Evolutionary conservation across 2,329 filamentous ascomycete species (phyloP), one percentile per base, ranked within the genome.

Genomic region (Fusarium oxysporum): DNA sequence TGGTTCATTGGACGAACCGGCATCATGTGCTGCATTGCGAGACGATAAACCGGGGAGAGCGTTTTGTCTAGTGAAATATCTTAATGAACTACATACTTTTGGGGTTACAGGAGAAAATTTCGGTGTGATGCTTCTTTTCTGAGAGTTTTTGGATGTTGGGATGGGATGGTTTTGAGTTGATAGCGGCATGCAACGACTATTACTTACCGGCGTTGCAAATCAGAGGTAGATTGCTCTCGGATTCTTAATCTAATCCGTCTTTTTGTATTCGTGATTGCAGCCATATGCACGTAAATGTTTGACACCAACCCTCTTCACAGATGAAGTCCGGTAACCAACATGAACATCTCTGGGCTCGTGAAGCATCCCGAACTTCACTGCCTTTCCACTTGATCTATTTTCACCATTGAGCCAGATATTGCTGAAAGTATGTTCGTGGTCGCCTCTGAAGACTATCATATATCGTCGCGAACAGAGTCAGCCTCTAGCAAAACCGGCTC

Each of bases 1-100:
- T 76, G 74, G 74, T 76, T 72, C 63, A 68, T 76, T 35, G 74
- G 74, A 40, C 65, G 65, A 60, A 76, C 74, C 32, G 56, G 74
- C n/a, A 76, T 76, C 33, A 76, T 76, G 74, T 76, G 74, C 47
- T 76, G 74, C 56, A 67, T 76, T 60, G 65, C 72, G 12, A 73
- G 72, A 47, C 68, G 71, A 68, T 73, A 73, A 58, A 59, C 11
- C 0, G 32, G 33, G 23, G 25, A 37, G 38, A 40, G 16, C 4
- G 28, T 32, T 41, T 38, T 55, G 14, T n/a, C 16, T 14, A 28
- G 19, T 28, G 12, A 50, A 58, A 69, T 48, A 65, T 65, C 35
- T 69, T 48, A 19, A 69, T n/a, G 66, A 69, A 64, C 33, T 68
- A 62, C 32, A 68, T 54, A 38, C 30, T n/a, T 25, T 67, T 30